These are phyloP conservation scores for Clarkia xantiana DNA, from an alignment of 345 rosid genomes.

Conservation along the genomic window DNA sequence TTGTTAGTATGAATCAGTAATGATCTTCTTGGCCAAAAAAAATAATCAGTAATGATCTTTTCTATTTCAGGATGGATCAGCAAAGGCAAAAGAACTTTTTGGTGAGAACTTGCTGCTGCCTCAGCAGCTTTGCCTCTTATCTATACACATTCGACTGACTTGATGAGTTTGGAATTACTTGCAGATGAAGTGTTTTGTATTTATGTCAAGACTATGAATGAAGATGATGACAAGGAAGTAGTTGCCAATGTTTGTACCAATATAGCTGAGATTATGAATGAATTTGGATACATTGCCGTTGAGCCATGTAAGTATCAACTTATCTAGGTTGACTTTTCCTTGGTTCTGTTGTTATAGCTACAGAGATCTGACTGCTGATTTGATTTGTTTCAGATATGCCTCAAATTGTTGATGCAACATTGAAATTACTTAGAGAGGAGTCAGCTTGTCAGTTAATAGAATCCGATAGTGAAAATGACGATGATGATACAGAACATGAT, in stretches of 20 bases:
- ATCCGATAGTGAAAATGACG: constrained; percentile 70
- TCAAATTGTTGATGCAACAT: constrained; percentile 62
- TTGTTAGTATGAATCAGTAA: constrained; percentile 1
- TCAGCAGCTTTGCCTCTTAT: neutral
- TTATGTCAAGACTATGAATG: constrained; percentile 67
- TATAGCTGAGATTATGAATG: constrained; percentile 70
- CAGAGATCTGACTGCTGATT: constrained; percentile 9
- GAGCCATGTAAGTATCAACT: constrained; percentile 65
- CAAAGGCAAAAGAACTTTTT: constrained; percentile 59
- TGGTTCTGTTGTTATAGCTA: constrained; percentile 1
- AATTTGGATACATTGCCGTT: constrained; percentile 58
- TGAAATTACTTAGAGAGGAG: constrained; percentile 65
- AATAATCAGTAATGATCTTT: constrained; percentile 7
- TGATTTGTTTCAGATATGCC: constrained; percentile 48
- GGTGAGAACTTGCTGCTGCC: constrained; percentile 28
- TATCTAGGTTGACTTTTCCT: neutral
- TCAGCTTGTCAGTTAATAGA: constrained; percentile 74
- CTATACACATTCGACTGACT: constrained; percentile 1
- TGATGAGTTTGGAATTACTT: constrained; percentile 12
- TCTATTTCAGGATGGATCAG: constrained; percentile 55
- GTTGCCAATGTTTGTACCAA: constrained; percentile 93
- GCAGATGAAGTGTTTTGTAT: constrained; percentile 71
- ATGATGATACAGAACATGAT: constrained; percentile 68
- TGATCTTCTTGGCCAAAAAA: too few relatives aligned
- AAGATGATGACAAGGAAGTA: constrained; percentile 95